phyloP scores from a whole-genome alignment of 768 basidiomycete species.

The Porpolomopsis calyptriformis region DNA sequence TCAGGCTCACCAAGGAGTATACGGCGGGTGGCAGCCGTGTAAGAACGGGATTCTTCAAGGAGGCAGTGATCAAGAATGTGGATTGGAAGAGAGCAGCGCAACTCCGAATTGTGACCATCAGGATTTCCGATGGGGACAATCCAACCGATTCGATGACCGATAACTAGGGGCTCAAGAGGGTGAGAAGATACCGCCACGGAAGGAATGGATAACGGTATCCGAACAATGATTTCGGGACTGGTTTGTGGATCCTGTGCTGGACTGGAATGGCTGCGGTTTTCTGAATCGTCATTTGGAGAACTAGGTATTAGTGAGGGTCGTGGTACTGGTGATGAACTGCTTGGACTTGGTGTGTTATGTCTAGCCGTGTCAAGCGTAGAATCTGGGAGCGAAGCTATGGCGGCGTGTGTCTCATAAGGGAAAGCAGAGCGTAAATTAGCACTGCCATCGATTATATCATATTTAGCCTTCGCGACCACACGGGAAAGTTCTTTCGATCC shows the following conservation, averaged over 20 bases:
- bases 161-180: slow-evolving; percentile 58
- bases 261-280: not conserved
- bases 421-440: slow-evolving; percentile 26
- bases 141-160: slow-evolving; percentile 77
- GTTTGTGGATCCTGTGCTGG: slow-evolving; percentile 14
- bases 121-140: slow-evolving; percentile 67
- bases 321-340: slow-evolving; percentile 3
- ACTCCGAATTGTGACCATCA: slow-evolving; percentile 88
- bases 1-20: slow-evolving; percentile 45
- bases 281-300: slow-evolving; percentile 1
- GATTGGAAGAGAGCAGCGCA: slow-evolving; percentile 89
- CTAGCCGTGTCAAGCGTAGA: too few species aligned
- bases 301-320: slow-evolving; percentile 4
- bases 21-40: slow-evolving; percentile 66
- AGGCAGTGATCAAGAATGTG: slow-evolving; percentile 69
- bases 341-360: not conserved
- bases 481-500: slow-evolving; percentile 52
- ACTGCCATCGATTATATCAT: slow-evolving; percentile 57
- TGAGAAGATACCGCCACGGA: slow-evolving; percentile 58
- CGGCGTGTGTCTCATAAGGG: too few species aligned
- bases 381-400: too few species aligned
- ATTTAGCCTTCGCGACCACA: slow-evolving; percentile 48
- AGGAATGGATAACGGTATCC: slow-evolving; percentile 52
- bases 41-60: slow-evolving; percentile 61
- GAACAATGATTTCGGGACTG: slow-evolving; percentile 38